Percentiles rank a stretch among this genome's conserved stretches.
Evolutionary conservation across 2,329 filamentous ascomycete species (phyloP).

Genomic region (Colletotrichum sublineola): DNA sequence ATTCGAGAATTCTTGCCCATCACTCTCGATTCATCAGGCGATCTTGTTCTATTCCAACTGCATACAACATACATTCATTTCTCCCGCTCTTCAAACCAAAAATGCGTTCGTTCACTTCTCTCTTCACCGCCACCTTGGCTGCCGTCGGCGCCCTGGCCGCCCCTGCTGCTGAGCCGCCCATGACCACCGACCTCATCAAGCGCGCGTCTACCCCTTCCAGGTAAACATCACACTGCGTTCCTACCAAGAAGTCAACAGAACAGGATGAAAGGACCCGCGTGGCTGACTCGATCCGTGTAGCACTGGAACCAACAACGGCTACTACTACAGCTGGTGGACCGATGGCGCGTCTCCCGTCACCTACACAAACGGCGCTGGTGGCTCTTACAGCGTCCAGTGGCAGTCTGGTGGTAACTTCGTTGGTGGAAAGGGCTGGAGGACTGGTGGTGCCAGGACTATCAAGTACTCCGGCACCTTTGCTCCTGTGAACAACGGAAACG

Average conservation of each 20-base stretch:
- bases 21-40: constrained; percentile 1
- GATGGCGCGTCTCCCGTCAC: constrained; percentile 54
- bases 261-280: rapidly evolving
- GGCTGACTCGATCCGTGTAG: background rate
- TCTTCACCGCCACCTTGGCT: constrained; percentile 39
- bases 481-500: constrained; percentile 49
- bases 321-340: constrained; percentile 61
- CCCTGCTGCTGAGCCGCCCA: constrained; percentile 26
- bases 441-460: constrained; percentile 57
- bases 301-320: constrained; percentile 52
- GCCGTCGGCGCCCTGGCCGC: constrained; percentile 34
- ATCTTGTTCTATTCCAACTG: constrained; percentile 2
- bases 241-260: rapidly evolving
- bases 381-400: constrained; percentile 62
- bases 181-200: constrained; percentile 30
- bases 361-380: constrained; percentile 59
- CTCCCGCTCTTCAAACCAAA: background rate
- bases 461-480: constrained; percentile 49
- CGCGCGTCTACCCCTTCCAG: constrained; percentile 47
- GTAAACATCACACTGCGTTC: background rate
- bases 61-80: constrained; percentile 7
- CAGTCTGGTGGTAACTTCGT: constrained; percentile 64
- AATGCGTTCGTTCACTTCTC: constrained; percentile 38
- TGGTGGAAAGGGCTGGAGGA: constrained; percentile 70
- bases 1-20: background rate